Percentiles rank a stretch among this genome's conserved stretches.
phyloP scores from a whole-genome alignment of 2,329 filamentous ascomycete genomes.

The Diaporthe longicolla region DNA sequence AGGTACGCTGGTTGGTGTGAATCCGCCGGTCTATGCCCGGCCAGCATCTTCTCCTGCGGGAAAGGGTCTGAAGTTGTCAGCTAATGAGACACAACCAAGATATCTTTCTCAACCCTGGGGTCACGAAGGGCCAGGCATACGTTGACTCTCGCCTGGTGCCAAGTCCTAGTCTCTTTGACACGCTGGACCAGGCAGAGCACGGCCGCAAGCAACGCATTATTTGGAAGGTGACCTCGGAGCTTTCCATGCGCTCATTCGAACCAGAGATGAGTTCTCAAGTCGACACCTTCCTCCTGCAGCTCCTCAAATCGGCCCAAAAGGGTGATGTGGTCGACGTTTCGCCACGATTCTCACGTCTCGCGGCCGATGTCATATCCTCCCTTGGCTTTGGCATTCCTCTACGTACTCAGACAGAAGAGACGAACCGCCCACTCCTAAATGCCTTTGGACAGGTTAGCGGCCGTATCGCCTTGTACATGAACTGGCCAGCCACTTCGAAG shows the following conservation, averaged over 20 bases:
- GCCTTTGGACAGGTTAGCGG: neutral
- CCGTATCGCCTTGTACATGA: conserved; percentile 20
- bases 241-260: conserved; percentile 27
- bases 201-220: conserved; percentile 31
- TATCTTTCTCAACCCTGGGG: conserved; percentile 21
- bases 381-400: conserved; percentile 26
- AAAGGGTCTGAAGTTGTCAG: neutral
- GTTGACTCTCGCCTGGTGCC: conserved; percentile 27
- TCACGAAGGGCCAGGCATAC: conserved; percentile 33
- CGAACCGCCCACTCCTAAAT: conserved; percentile 17
- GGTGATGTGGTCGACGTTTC: conserved; percentile 5
- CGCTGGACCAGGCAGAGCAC: conserved; percentile 31
- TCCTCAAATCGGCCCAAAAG: conserved; percentile 2
- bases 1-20: neutral
- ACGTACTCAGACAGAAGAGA: conserved; percentile 10
- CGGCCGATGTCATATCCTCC: conserved; percentile 18
- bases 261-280: conserved; percentile 25
- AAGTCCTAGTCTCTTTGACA: conserved; percentile 29
- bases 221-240: conserved; percentile 20
- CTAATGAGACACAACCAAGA: conserved; percentile 9
- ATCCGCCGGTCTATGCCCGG: neutral
- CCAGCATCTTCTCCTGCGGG: too few relatives aligned
- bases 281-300: neutral
- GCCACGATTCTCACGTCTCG: conserved; percentile 5
- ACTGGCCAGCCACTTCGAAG: conserved; percentile 24